Evolutionary conservation across 441 rosid species (phyloP).

Genomic region (Pelargonium citronellum): DNA sequence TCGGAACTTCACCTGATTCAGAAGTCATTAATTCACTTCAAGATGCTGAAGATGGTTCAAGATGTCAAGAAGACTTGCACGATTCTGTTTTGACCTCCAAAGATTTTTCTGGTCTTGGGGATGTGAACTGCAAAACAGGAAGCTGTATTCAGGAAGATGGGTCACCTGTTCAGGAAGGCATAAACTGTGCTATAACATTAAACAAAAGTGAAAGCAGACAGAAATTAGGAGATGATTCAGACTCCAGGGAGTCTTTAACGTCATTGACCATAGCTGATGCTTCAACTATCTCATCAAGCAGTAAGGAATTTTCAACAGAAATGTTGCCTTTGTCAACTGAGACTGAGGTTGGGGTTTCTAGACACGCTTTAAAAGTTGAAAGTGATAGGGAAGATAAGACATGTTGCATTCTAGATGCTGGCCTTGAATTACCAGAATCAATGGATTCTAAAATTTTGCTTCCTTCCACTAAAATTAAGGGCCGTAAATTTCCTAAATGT

Average conservation of each 20-base stretch:
- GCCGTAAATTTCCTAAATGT: conserved; percentile 25
- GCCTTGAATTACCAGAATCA: conserved; percentile 23
- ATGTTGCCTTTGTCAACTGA: conserved; percentile 25
- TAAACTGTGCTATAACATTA: conserved; percentile 35
- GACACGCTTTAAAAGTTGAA: conserved; percentile 26
- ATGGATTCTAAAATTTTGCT: conserved; percentile 22
- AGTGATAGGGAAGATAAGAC: conserved; percentile 20
- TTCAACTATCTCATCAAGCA: conserved; percentile 31
- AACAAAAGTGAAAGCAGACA: conserved; percentile 37
- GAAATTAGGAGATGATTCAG: conserved; percentile 22
- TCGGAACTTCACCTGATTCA: conserved; percentile 99
- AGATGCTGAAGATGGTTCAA: conserved; percentile 43
- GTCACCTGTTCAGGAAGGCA: conserved; percentile 27
- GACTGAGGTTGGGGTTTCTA: conserved; percentile 23
- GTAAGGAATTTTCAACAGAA: conserved; percentile 27
- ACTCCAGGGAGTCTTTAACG: conserved; percentile 26
- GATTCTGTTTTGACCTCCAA: conserved; percentile 35
- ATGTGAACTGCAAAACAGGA: conserved; percentile 35
- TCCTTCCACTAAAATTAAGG: conserved; percentile 35
- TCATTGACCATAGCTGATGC: conserved; percentile 27
- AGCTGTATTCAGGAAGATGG: conserved; percentile 29
- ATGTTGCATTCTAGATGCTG: conserved; percentile 20
- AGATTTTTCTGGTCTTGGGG: conserved; percentile 25
- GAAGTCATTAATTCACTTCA: conserved; percentile 75
- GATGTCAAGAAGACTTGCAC: conserved; percentile 37